These are phyloP conservation scores for Ogataea polymorpha DNA, from an alignment of 805 yeast genomes.

Conservation along the genomic window DNA sequence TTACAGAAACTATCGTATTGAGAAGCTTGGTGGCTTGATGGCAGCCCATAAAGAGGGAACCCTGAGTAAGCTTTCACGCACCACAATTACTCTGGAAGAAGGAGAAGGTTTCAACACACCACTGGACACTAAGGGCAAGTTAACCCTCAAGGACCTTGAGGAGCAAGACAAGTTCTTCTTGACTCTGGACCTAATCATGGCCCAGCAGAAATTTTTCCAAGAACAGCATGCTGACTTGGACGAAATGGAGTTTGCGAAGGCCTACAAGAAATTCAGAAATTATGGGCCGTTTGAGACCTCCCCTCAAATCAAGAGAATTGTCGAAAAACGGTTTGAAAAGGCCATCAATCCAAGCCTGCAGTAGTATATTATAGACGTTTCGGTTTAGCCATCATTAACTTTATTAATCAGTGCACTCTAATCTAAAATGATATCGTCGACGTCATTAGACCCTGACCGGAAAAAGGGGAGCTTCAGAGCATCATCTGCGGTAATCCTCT, in stretches of 20 bases:
- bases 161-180: conserved; percentile 47
- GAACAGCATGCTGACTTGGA: conserved; percentile 28
- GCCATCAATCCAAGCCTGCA: conserved; percentile 1
- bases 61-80: conserved; percentile 55
- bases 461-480: conserved; percentile 60
- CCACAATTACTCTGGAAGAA: conserved; percentile 59
- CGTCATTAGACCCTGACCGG: conserved; percentile 32
- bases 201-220: conserved; percentile 49
- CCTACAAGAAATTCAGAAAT: conserved; percentile 62
- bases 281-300: conserved; percentile 57
- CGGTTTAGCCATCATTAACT: conserved; percentile 1
- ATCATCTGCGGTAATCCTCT: conserved; percentile 56
- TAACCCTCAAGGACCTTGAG: conserved; percentile 23
- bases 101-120: conserved; percentile 82
- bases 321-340: conserved; percentile 36
- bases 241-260: conserved; percentile 25
- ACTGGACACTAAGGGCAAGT: conserved; percentile 9
- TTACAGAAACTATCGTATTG: conserved; percentile 62
- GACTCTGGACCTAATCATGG: conserved; percentile 53
- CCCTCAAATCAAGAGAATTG: conserved; percentile 39
- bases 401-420: conserved; percentile 3
- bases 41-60: conserved; percentile 58
- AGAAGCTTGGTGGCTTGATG: conserved; percentile 70
- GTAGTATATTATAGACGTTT: not conserved
- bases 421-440: conserved; percentile 25